A percentile compares a stretch with the other conserved stretches of the same genome.
phyloP scores from a whole-genome alignment of 2,329 filamentous ascomycete genomes.

The Tympanopsis confertula region DNA sequence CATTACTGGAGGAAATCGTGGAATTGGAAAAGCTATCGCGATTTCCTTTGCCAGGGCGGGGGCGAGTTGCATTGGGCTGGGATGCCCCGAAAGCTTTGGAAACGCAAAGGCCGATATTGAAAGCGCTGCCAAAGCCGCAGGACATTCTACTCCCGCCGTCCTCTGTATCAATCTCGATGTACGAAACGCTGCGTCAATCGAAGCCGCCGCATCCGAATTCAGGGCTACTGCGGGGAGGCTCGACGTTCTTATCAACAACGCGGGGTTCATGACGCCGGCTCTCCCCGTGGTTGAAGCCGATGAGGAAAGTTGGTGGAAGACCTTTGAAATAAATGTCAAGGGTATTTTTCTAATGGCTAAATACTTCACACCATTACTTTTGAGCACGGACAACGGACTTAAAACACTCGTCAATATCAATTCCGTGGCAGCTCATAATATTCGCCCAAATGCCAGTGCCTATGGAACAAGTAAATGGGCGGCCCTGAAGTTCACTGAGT shows the following conservation, averaged over 20 bases:
- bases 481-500: constrained; percentile 30
- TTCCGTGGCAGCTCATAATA: constrained; percentile 24
- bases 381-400: constrained; percentile 9
- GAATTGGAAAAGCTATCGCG: constrained; percentile 20
- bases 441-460: constrained; percentile 15
- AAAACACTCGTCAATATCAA: constrained; percentile 29
- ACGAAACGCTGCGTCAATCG: constrained; percentile 16
- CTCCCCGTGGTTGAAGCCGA: constrained; percentile 21
- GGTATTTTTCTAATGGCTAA: constrained; percentile 31
- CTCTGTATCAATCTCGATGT: constrained; percentile 27
- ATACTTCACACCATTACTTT: constrained; percentile 30
- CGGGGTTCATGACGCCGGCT: constrained; percentile 26
- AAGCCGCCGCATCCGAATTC: constrained; percentile 12
- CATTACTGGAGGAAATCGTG: constrained; percentile 21
- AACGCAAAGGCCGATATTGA: constrained; percentile 10
- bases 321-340: constrained; percentile 35
- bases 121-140: constrained; percentile 10
- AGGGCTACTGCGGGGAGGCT: constrained; percentile 16
- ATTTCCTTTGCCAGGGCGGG: constrained; percentile 18
- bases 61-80: constrained; percentile 20
- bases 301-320: constrained; percentile 29
- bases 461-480: constrained; percentile 34
- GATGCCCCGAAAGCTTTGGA: constrained; percentile 11
- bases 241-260: constrained; percentile 31
- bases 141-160: constrained; percentile 14